Evolutionary conservation across 148 eudicot species (phyloP), one percentile per base, ranked within the genome.

Genomic region (Diospyros lotus): DNA sequence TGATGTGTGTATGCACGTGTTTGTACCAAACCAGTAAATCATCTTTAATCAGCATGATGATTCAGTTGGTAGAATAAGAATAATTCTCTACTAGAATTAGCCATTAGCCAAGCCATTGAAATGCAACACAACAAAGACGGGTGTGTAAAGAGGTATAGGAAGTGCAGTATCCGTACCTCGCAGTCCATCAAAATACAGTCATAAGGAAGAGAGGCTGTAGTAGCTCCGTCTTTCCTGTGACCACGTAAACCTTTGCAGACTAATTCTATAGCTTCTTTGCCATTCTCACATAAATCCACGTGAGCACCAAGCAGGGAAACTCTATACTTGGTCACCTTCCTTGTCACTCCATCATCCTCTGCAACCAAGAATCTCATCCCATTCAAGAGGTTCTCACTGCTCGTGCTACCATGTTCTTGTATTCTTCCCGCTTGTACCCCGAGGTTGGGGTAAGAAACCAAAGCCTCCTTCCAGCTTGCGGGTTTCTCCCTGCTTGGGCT

Each of bases 101-200:
- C 52, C 52, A 40, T 40, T 14, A 58, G 61, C 7, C 0, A 12
- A 5, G 12, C 18, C 28, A 28, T 28, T 28, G 28, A 28, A 28
- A 58, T 15, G 17, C 14, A 56, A 15, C 60, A 56, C 4, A 11
- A 56, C 14, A 56, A 6, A 56, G 15, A 11, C 60, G 12, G 60
- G 12, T 10, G 12, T 56, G 4, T 56, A 3, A 64, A 64, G 48
- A 68, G 11, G 28, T 28, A 71, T 52, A 44, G 66, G 5, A 15
- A 6, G 66, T 3, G 42, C 17, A 18, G 9, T 6, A 12, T 0
- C 10, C 80, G 0, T 73, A 89, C 93, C 97, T 91, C 78, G 44
- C 91, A 89, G 68, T 91, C 93, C 98, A 94, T 94, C 69, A 94
- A 77, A 58, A 94, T 87, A 77, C 61, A 92, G 42, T 90, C 92